Evolutionary conservation across 352 stramenopile genomes (phyloP).

Genomic region (Blastocystis sp.): DNA sequence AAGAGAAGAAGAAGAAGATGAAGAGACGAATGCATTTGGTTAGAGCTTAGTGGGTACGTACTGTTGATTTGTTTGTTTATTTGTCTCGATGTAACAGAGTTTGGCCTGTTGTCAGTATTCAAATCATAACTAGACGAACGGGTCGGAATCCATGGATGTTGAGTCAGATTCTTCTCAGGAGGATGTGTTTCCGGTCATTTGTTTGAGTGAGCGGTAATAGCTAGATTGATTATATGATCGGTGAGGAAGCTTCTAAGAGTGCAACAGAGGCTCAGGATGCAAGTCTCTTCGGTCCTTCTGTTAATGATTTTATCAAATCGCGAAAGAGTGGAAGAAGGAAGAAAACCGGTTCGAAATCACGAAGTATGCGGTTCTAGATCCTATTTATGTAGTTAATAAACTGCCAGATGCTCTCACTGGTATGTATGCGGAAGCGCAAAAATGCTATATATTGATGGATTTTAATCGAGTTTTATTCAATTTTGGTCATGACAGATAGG

Average conservation of each 20-base stretch:
- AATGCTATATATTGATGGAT: constrained; percentile 39
- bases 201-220: neutral
- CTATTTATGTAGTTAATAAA: neutral
- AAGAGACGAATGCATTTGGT: constrained; percentile 33
- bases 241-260: neutral
- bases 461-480: neutral
- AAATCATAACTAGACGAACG: neutral
- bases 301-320: constrained; percentile 39
- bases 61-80: neutral
- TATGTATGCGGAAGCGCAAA: constrained; percentile 27
- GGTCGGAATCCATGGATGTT: neutral
- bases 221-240: constrained; percentile 57
- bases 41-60: neutral
- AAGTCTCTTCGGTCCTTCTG: constrained; percentile 34
- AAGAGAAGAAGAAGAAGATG: constrained; percentile 54
- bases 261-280: neutral
- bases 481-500: neutral
- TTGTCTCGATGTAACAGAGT: neutral
- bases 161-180: constrained; percentile 50
- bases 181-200: constrained; percentile 26
- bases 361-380: neutral
- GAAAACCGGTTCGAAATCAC: neutral
- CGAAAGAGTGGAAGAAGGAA: constrained; percentile 5
- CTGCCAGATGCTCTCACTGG: constrained; percentile 5
- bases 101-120: neutral